Evolutionary conservation across 2,329 filamentous ascomycete genomes (phyloP).

Genomic region (Cordyceps militaris): DNA sequence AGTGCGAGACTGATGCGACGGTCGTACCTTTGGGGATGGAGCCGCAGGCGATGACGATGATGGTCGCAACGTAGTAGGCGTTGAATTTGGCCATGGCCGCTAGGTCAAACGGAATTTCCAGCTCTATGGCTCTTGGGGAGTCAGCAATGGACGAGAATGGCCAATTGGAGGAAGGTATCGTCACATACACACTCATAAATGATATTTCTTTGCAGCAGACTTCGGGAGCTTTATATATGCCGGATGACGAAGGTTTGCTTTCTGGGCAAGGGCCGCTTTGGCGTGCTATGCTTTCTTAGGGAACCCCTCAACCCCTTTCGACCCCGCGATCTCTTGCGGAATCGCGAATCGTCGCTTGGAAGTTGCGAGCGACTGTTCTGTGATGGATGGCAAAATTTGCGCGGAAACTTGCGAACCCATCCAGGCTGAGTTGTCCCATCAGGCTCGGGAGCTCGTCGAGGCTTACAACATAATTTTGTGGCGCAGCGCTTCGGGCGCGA

Average conservation of each 20-base stretch:
- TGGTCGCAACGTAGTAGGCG: background rate
- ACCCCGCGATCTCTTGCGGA: background rate
- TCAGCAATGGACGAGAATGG: too few relatives aligned
- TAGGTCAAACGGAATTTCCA: background rate
- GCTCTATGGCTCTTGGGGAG: too few relatives aligned
- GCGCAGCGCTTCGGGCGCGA: background rate
- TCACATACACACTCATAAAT: background rate
- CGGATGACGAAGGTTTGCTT: background rate
- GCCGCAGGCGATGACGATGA: background rate
- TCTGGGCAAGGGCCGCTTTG: background rate
- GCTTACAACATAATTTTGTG: background rate
- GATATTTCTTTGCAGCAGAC: background rate
- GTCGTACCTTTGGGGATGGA: background rate
- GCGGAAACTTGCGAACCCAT: background rate
- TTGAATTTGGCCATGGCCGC: background rate
- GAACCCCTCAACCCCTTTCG: background rate
- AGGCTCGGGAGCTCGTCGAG: background rate
- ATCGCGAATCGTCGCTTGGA: background rate
- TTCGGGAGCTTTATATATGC: background rate
- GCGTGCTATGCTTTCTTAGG: background rate
- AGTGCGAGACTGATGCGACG: background rate
- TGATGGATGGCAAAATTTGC: background rate
- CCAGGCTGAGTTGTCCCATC: background rate
- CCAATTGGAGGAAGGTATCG: too few relatives aligned
- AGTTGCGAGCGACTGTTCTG: background rate